Conservation (phyloP, 371 early-diverging fungal genomes). For the Haplosporangium sp. region DNA sequence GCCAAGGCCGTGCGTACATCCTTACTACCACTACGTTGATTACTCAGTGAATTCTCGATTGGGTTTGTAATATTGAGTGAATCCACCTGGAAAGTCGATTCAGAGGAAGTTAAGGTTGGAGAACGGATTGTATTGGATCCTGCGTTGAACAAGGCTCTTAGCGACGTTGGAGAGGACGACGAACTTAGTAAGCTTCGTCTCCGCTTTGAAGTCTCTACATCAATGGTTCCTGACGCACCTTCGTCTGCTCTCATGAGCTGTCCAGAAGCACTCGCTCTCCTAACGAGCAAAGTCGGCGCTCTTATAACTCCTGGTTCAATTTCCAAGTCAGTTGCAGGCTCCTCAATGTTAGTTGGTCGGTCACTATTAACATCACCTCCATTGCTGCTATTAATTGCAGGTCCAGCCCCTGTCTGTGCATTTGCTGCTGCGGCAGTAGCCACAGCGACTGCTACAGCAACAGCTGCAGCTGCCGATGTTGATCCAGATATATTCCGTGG, state of each 20-base stretch:
- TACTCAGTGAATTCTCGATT: not conserved
- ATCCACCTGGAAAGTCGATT: constrained; percentile 1
- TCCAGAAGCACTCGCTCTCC: constrained; percentile 47
- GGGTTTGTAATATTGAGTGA: not conserved
- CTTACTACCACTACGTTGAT: not conserved
- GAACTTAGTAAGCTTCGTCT: constrained; percentile 32
- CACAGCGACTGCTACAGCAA: constrained; percentile 41
- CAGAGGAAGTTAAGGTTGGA: constrained; percentile 12
- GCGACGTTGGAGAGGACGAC: constrained; percentile 47
- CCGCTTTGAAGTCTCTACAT: constrained; percentile 4
- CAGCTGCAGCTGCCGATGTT: constrained; percentile 49
- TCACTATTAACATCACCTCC: not conserved
- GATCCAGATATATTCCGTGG: constrained; percentile 49
- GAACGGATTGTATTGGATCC: constrained; percentile 17
- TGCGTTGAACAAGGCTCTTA: constrained; percentile 39
- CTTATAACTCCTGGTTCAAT: constrained; percentile 8
- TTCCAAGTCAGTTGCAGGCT: not conserved
- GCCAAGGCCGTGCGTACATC: constrained; percentile 17
- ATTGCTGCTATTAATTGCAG: not conserved
- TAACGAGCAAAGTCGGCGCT: constrained; percentile 14
- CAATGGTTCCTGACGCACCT: not conserved
- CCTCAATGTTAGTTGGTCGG: not conserved
- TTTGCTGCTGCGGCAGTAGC: constrained; percentile 42
- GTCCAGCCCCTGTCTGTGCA: constrained; percentile 14
- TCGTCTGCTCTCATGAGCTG: constrained; percentile 38